Conservation (phyloP, 2,329 filamentous ascomycete genomes). For the Exophiala bonariae region DNA sequence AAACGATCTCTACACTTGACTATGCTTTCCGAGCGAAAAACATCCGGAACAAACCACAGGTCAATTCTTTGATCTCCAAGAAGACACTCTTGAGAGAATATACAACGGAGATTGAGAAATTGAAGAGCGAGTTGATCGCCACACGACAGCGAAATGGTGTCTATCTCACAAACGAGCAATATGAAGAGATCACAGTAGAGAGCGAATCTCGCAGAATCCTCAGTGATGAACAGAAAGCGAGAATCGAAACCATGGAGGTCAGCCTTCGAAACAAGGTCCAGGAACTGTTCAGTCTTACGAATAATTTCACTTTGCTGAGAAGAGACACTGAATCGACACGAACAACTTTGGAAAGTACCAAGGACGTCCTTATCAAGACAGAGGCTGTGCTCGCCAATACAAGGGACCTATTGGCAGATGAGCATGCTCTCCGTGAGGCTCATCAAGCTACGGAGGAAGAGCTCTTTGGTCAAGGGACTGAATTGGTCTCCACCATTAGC, state of each 20-base stretch:
- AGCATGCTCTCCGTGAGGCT: slow-evolving; percentile 75
- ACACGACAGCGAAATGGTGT: slow-evolving; percentile 93
- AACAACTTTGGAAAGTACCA: slow-evolving; percentile 72
- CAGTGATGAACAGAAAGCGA: slow-evolving; percentile 86
- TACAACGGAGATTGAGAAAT: slow-evolving; percentile 85
- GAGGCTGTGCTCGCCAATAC: slow-evolving; percentile 81
- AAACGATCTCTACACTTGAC: slow-evolving; percentile 96
- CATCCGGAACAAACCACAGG: slow-evolving; percentile 94
- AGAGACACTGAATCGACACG: slow-evolving; percentile 83
- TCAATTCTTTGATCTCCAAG: slow-evolving; percentile 90
- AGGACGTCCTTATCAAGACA: slow-evolving; percentile 80
- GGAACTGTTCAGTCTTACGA: slow-evolving; percentile 82
- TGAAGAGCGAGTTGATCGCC: slow-evolving; percentile 90
- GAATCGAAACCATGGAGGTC: slow-evolving; percentile 86
- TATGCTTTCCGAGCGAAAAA: slow-evolving; percentile 99
- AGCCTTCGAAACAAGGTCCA: slow-evolving; percentile 93
- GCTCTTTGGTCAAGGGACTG: slow-evolving; percentile 70
- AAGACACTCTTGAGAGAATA: slow-evolving; percentile 90
- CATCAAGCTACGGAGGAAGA: slow-evolving; percentile 82
- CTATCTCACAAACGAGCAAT: slow-evolving; percentile 83
- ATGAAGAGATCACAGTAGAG: slow-evolving; percentile 86
- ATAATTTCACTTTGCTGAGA: slow-evolving; percentile 82
- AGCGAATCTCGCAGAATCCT: slow-evolving; percentile 91
- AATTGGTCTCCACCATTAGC: slow-evolving; percentile 75
- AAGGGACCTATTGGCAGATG: slow-evolving; percentile 72